Conservation (phyloP, 1,284 basidiomycete species). For the Cutaneotrichosporon sp. region DNA sequence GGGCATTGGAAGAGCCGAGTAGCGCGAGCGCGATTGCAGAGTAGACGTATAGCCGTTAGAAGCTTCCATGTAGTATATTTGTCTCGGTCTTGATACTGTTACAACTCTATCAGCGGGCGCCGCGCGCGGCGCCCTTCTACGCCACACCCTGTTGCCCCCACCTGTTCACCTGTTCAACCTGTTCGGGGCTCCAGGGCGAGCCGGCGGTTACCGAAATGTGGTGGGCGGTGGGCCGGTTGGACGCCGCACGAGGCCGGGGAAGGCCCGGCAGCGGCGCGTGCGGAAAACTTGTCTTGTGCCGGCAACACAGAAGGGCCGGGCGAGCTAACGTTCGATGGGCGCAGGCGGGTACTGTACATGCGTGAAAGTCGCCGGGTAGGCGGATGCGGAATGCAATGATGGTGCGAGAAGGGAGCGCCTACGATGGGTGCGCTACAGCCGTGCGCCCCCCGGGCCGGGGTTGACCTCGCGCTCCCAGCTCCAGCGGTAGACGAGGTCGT, state of each 20-base stretch:
- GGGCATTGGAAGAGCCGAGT: constrained; percentile 64
- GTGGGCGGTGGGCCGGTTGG: too few species aligned
- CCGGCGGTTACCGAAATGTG: not conserved
- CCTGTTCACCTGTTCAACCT: not conserved
- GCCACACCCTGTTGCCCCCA: not conserved
- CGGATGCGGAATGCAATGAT: too few species aligned
- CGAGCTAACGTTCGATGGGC: too few species aligned
- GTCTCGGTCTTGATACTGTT: not conserved
- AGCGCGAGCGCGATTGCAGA: not conserved
- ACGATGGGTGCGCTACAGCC: not conserved
- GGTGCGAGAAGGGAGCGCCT: too few species aligned
- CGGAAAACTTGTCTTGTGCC: not conserved
- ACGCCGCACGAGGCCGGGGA: too few species aligned
- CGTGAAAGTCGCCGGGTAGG: too few species aligned
- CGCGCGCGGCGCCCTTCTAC: not conserved
- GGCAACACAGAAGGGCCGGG: too few species aligned
- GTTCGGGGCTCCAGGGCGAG: too few species aligned
- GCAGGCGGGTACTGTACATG: too few species aligned
- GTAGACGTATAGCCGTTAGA: not conserved
- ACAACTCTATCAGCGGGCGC: constrained; percentile 1
- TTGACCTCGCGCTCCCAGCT: constrained; percentile 4
- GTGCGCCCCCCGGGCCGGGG: not conserved
- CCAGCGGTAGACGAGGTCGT: constrained; percentile 6
- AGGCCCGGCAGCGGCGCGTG: too few species aligned
- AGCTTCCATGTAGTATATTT: constrained; percentile 2